phyloP scores from a whole-genome alignment of 495 filamentous ascomycete species.

The Penicillium coprophilum region DNA sequence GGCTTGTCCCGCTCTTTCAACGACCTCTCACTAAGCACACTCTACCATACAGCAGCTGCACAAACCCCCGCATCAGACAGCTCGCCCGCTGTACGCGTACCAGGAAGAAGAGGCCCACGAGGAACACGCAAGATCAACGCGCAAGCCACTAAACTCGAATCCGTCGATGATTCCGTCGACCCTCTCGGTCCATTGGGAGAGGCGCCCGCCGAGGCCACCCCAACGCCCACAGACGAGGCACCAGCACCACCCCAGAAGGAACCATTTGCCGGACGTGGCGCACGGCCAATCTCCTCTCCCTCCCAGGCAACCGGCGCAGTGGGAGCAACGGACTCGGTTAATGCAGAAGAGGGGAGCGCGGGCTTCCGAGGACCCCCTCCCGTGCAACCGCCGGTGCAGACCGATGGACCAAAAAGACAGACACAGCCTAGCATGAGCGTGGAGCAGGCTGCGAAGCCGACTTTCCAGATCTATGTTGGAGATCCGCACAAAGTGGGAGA shows the following conservation, averaged over 20 bases:
- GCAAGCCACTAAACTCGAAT: conserved; percentile 80
- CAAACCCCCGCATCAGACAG: conserved; percentile 36
- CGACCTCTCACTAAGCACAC: conserved; percentile 34
- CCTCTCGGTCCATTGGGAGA: conserved; percentile 85
- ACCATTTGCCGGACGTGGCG: conserved; percentile 58
- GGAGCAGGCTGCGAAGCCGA: conserved; percentile 86
- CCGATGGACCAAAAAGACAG: conserved; percentile 51
- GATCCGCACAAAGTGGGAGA: conserved; percentile 98
- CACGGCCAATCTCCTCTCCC: conserved; percentile 49
- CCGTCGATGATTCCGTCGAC: conserved; percentile 84
- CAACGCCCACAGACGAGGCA: conserved; percentile 59
- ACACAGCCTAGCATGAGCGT: conserved; percentile 80
- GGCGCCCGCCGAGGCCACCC: conserved; percentile 47
- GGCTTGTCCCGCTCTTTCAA: conserved; percentile 16
- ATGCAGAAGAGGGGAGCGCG: conserved; percentile 61
- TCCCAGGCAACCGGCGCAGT: conserved; percentile 49
- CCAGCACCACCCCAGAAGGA: conserved; percentile 90
- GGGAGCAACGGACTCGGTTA: conserved; percentile 60
- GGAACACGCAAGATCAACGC: conserved; percentile 73
- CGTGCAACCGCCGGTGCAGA: conserved; percentile 61
- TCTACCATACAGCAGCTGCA: conserved; percentile 35
- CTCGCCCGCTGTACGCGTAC: conserved; percentile 42
- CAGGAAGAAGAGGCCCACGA: conserved; percentile 52
- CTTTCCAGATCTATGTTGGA: conserved; percentile 88
- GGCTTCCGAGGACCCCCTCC: conserved; percentile 69